Percentiles rank a stretch among this genome's conserved stretches.
Evolutionary conservation across 2,329 filamentous ascomycete genomes (phyloP).

Genomic region (Tolypocladium album): DNA sequence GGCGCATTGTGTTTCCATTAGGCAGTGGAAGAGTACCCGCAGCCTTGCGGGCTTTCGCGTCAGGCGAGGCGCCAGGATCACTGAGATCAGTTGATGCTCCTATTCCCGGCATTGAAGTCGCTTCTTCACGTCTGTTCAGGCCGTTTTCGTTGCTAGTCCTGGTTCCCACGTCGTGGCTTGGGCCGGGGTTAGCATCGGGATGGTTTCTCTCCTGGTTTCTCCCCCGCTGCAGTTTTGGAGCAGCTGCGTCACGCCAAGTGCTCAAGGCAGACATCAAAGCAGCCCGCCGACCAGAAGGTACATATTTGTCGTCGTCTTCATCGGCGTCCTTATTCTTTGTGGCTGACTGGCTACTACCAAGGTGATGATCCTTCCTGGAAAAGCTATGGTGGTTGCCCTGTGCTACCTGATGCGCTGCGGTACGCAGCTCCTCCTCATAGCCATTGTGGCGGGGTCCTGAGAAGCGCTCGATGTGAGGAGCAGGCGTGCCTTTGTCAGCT

Average conservation of each 20-base stretch:
- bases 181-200: background rate
- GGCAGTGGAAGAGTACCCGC: background rate
- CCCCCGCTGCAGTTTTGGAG: background rate
- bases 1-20: background rate
- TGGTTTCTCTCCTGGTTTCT: background rate
- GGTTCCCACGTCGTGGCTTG: background rate
- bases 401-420: background rate
- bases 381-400: background rate
- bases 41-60: background rate
- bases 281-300: background rate
- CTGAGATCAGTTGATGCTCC: background rate
- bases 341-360: background rate
- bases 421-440: background rate
- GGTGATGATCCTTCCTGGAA: background rate
- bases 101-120: background rate
- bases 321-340: background rate
- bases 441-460: too few species aligned
- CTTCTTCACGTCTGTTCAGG: background rate
- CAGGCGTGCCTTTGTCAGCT: background rate
- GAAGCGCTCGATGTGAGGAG: background rate
- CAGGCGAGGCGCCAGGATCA: background rate
- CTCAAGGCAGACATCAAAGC: conserved; percentile 8
- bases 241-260: conserved; percentile 8
- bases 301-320: background rate
- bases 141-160: background rate